A percentile compares a stretch with the other conserved stretches of the same genome.
phyloP scores from a whole-genome alignment of 2,329 filamentous ascomycete species.

The Septoria linicola region DNA sequence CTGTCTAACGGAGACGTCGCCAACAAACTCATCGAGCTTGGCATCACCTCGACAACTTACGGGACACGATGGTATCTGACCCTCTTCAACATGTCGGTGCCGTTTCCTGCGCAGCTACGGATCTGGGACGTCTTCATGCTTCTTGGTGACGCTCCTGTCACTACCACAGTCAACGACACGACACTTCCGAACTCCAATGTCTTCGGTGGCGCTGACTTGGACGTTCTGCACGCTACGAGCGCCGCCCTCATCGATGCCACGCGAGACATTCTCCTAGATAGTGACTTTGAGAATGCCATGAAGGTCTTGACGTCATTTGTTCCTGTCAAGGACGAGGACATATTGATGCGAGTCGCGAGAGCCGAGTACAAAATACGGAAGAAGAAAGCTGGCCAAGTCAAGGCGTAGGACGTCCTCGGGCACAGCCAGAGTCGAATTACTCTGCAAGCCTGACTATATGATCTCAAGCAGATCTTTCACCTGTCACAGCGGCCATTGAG shows the following conservation, averaged over 20 bases:
- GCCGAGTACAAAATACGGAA: slow-evolving; percentile 77
- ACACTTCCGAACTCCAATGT: neutral
- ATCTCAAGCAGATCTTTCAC: neutral
- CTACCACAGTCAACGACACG: neutral
- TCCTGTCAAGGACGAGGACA: slow-evolving; percentile 87
- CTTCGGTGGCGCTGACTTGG: slow-evolving; percentile 65
- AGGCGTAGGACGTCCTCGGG: slow-evolving; percentile 12
- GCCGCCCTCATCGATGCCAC: slow-evolving; percentile 89
- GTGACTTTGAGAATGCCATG: slow-evolving; percentile 97
- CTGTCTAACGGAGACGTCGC: slow-evolving; percentile 74
- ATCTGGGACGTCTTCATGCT: slow-evolving; percentile 99
- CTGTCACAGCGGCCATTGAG: neutral
- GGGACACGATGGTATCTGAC: slow-evolving; percentile 97
- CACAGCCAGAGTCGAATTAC: slow-evolving; percentile 1
- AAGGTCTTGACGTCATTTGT: slow-evolving; percentile 93
- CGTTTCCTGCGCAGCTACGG: slow-evolving; percentile 87
- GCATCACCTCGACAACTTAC: slow-evolving; percentile 86
- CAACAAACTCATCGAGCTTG: slow-evolving; percentile 71
- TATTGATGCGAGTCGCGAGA: slow-evolving; percentile 85
- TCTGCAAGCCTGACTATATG: neutral
- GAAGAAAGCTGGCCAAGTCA: slow-evolving; percentile 41
- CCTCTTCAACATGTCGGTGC: slow-evolving; percentile 94
- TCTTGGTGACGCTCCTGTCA: slow-evolving; percentile 64
- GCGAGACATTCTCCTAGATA: slow-evolving; percentile 81
- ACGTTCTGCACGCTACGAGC: slow-evolving; percentile 84